Percentiles rank a stretch among this genome's conserved stretches.
Evolutionary conservation across 805 yeast species (phyloP).

Genomic region (Metschnikowia similis): DNA sequence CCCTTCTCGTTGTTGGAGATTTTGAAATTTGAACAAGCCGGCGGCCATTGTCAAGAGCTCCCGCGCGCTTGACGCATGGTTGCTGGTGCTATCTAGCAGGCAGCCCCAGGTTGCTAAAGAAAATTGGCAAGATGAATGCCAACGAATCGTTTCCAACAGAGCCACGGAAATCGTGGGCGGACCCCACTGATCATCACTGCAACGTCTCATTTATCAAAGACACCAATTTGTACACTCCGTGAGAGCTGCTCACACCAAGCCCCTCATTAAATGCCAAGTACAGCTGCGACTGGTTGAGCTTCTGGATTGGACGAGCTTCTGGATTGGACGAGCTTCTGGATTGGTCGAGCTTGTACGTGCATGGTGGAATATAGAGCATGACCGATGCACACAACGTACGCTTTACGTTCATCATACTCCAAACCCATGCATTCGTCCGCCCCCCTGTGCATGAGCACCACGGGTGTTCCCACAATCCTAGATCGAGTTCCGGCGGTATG

Average conservation of each 20-base stretch:
- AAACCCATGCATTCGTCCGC: too few species aligned
- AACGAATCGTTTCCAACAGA: slow-evolving; percentile 96
- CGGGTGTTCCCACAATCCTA: neutral
- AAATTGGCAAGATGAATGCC: slow-evolving; percentile 93
- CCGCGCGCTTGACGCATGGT: slow-evolving; percentile 79
- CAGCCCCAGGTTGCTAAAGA: slow-evolving; percentile 95
- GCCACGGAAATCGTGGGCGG: slow-evolving; percentile 97
- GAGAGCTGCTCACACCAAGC: too few species aligned
- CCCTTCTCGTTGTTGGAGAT: slow-evolving; percentile 84
- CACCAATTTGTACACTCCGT: slow-evolving; percentile 36
- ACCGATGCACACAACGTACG: too few species aligned
- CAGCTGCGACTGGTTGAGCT: too few species aligned
- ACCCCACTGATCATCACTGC: slow-evolving; percentile 95
- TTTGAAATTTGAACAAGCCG: slow-evolving; percentile 90
- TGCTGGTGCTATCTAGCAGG: slow-evolving; percentile 80
- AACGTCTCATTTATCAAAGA: slow-evolving; percentile 99
- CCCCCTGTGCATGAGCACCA: neutral
- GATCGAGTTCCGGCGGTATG: slow-evolving; percentile 17
- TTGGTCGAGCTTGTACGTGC: too few species aligned
- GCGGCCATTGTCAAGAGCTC: slow-evolving; percentile 86
- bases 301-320: too few species aligned
- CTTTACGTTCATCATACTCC: too few species aligned
- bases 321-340: too few species aligned
- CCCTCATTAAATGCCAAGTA: too few species aligned
- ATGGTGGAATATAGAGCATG: too few species aligned